phyloP scores from a whole-genome alignment of 768 basidiomycete species.

The Mycena belliarum region DNA sequence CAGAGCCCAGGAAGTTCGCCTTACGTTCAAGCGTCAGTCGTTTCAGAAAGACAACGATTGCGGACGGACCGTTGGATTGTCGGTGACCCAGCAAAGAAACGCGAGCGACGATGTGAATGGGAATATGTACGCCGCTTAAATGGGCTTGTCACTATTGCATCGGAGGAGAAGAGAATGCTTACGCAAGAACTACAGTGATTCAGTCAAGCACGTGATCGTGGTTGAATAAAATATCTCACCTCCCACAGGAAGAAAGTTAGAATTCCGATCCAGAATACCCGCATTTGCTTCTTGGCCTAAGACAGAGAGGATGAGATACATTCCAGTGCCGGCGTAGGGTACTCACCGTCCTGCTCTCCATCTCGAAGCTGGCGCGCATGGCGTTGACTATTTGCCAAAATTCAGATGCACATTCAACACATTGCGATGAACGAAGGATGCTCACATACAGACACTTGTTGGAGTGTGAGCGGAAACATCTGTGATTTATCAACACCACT shows the following conservation, averaged over 20 bases:
- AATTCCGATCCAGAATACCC: slow-evolving; percentile 25
- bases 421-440: neutral
- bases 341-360: slow-evolving; percentile 18
- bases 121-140: slow-evolving; percentile 25
- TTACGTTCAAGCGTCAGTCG: too few species aligned
- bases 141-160: neutral
- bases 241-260: slow-evolving; percentile 19
- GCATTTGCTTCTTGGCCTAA: slow-evolving; percentile 25
- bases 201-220: neutral
- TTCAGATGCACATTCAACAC: neutral
- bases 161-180: neutral
- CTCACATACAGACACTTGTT: slow-evolving; percentile 22
- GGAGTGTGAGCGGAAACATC: slow-evolving; percentile 12
- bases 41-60: too few species aligned
- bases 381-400: slow-evolving; percentile 23
- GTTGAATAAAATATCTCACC: slow-evolving; percentile 1
- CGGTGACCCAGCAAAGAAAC: slow-evolving; percentile 28
- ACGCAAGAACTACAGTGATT: slow-evolving; percentile 22
- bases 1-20: slow-evolving; percentile 19
- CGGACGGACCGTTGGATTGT: slow-evolving; percentile 22
- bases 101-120: slow-evolving; percentile 29
- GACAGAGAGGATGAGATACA: neutral
- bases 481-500: neutral
- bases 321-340: too few species aligned
- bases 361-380: slow-evolving; percentile 20